These are phyloP conservation scores for Monosporozyma servazzii DNA, from an alignment of 805 yeast genomes.

Conservation along the genomic window DNA sequence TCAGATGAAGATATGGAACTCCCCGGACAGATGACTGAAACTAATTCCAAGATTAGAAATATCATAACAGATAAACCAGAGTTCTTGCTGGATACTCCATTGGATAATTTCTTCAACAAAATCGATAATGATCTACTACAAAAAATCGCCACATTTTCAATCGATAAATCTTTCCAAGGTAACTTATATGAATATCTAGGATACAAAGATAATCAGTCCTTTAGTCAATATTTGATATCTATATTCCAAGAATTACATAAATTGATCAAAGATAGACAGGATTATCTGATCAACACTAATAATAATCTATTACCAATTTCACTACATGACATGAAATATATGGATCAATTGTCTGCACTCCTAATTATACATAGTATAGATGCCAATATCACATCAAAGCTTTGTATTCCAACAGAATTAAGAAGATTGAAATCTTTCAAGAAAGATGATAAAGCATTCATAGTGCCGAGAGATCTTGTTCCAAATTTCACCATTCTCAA, in stretches of 20 bases:
- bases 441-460: conserved; percentile 16
- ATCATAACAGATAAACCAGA: conserved; percentile 21
- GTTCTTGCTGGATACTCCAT: conserved; percentile 22
- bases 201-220: conserved; percentile 10
- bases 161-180: background rate
- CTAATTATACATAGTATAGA: conserved; percentile 66
- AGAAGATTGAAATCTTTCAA: conserved; percentile 46
- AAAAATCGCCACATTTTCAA: conserved; percentile 4
- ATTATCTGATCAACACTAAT: conserved; percentile 6
- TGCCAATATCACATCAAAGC: conserved; percentile 45
- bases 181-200: conserved; percentile 11
- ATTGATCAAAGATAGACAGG: conserved; percentile 8
- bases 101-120: conserved; percentile 27
- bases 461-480: conserved; percentile 14
- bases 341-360: conserved; percentile 54
- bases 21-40: background rate
- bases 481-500: conserved; percentile 8
- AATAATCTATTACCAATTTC: conserved; percentile 49
- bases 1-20: background rate
- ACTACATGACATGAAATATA: conserved; percentile 71
- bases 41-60: background rate
- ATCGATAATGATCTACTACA: conserved; percentile 13
- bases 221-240: conserved; percentile 14
- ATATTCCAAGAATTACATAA: conserved; percentile 11
- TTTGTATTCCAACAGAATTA: conserved; percentile 57